Conservation (phyloP, 805 yeast genomes). For the Sugiyamaella lignohabitans region DNA sequence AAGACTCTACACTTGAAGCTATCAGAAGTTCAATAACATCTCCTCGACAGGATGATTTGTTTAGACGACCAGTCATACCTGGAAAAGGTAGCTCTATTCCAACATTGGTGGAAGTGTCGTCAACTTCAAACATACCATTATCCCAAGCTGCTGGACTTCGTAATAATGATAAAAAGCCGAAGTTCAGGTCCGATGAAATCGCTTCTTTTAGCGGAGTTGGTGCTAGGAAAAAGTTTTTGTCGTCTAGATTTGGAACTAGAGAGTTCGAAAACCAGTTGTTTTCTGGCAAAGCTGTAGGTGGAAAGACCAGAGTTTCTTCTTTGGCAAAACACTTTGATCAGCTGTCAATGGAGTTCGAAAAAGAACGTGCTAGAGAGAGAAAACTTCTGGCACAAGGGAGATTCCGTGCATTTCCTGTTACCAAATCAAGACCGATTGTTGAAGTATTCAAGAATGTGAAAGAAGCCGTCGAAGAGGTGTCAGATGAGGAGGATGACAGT, state of each 20-base stretch:
- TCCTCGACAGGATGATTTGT: conserved; percentile 1
- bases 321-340: conserved; percentile 66
- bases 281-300: conserved; percentile 4
- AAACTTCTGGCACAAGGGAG: conserved; percentile 52
- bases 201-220: background rate
- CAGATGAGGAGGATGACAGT: conserved; percentile 37
- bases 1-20: background rate
- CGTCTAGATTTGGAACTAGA: conserved; percentile 16
- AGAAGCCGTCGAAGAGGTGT: conserved; percentile 55
- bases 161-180: background rate
- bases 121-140: background rate
- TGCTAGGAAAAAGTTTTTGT: conserved; percentile 11
- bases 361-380: conserved; percentile 77
- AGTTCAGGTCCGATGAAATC: background rate
- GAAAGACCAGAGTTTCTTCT: conserved; percentile 28
- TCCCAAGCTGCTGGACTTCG: background rate
- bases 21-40: background rate
- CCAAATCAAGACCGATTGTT: conserved; percentile 76
- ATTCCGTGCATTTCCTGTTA: conserved; percentile 63
- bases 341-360: conserved; percentile 75
- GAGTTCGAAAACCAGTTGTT: conserved; percentile 24
- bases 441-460: conserved; percentile 83
- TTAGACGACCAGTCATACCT: background rate
- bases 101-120: background rate
- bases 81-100: conserved; percentile 12